phyloP scores from a whole-genome alignment of 1,284 basidiomycete species.

The Taiwanofungus camphoratus region DNA sequence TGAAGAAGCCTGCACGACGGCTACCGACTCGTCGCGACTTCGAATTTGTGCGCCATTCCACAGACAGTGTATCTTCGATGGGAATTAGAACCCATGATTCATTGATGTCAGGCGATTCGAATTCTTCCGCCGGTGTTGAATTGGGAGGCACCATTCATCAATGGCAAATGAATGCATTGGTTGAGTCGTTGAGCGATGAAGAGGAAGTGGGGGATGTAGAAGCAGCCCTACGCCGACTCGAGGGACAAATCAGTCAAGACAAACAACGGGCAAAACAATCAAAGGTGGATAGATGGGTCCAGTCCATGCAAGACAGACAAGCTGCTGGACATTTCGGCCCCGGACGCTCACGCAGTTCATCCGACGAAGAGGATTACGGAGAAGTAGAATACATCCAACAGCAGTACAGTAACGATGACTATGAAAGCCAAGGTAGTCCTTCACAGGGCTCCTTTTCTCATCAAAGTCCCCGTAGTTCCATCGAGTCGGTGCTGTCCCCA shows the following conservation, averaged over 20 bases:
- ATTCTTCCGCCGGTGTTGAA: slow-evolving; percentile 32
- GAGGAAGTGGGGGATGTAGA: slow-evolving; percentile 75
- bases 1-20: slow-evolving; percentile 48
- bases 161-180: slow-evolving; percentile 77
- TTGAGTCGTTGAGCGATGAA: slow-evolving; percentile 72
- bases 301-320: slow-evolving; percentile 60
- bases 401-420: neutral
- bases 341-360: slow-evolving; percentile 45
- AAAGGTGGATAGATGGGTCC: slow-evolving; percentile 81
- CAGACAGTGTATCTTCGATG: slow-evolving; percentile 72
- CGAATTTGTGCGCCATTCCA: slow-evolving; percentile 64
- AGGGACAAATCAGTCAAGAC: slow-evolving; percentile 76
- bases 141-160: slow-evolving; percentile 58
- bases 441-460: slow-evolving; percentile 9
- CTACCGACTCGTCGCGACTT: slow-evolving; percentile 70
- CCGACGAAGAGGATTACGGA: slow-evolving; percentile 27
- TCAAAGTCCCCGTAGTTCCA: slow-evolving; percentile 10
- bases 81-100: slow-evolving; percentile 60
- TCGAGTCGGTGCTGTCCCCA: slow-evolving; percentile 7
- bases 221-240: slow-evolving; percentile 69
- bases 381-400: slow-evolving; percentile 9
- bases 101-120: slow-evolving; percentile 33
- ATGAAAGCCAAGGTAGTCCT: slow-evolving; percentile 4
- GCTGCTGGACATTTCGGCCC: slow-evolving; percentile 54
- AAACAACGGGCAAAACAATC: slow-evolving; percentile 62